phyloP scores from a whole-genome alignment of 345 rosid species.

The sweet orange (Citrus sinensis) region DVS_A1.0 CM039167.1:1821001-1821500 shows the following conservation, averaged over 20 bases:
- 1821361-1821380: conserved; percentile 76
- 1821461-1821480: conserved; percentile 31
- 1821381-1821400: conserved; percentile 90
- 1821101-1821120: background rate
- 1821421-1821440: conserved; percentile 1
- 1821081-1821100: background rate
- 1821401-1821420: conserved; percentile 17
- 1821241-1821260: conserved; percentile 77
- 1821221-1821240: conserved; percentile 86
- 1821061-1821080: background rate
- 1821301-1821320: conserved; percentile 62
- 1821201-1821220: conserved; percentile 79
- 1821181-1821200: conserved; percentile 77
- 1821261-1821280: conserved; percentile 91
- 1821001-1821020: background rate
- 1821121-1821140: background rate
- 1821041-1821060: background rate
- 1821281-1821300: conserved; percentile 92
- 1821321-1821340: conserved; percentile 73
- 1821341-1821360: conserved; percentile 88
- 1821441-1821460: background rate
- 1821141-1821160: conserved; percentile 4
- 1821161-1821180: background rate
- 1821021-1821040: background rate
- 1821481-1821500: conserved; percentile 98